Conservation (phyloP, 31 red algal species). For the Endocladia muricata region DNA sequence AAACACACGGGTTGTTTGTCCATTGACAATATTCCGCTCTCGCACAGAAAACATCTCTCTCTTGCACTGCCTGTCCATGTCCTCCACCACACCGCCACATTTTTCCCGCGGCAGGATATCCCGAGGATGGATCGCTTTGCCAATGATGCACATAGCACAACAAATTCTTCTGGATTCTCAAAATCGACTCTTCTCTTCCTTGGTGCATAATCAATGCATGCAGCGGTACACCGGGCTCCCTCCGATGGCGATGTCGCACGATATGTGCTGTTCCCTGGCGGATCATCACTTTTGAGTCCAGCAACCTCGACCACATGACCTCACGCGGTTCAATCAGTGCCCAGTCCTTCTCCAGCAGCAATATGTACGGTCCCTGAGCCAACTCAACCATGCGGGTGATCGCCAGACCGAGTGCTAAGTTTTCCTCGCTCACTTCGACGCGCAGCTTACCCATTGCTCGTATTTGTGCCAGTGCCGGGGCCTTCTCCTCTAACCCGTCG, state of each 20-base stretch:
- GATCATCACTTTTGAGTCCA: conserved; percentile 61
- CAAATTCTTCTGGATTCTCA: conserved; percentile 46
- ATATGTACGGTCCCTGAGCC: conserved; percentile 31
- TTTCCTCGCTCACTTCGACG: conserved; percentile 25
- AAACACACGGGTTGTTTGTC: conserved; percentile 73
- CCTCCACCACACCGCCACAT: conserved; percentile 50
- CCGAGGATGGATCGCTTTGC: conserved; percentile 42
- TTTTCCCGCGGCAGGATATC: conserved; percentile 44
- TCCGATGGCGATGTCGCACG: conserved; percentile 63
- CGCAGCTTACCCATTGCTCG: conserved; percentile 18
- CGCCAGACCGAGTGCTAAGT: conserved; percentile 54
- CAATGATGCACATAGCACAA: conserved; percentile 71
- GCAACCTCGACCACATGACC: conserved; percentile 28
- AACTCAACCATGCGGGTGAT: conserved; percentile 61
- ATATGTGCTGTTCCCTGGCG: conserved; percentile 33
- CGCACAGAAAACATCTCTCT: conserved; percentile 50
- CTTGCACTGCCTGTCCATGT: conserved; percentile 6
- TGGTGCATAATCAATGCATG: conserved; percentile 77
- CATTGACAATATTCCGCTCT: conserved; percentile 63
- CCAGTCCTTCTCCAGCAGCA: conserved; percentile 75
- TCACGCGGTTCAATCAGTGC: conserved; percentile 45
- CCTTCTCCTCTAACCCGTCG: neutral
- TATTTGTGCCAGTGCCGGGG: conserved; percentile 7
- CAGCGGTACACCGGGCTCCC: conserved; percentile 61
- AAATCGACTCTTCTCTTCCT: conserved; percentile 63